phyloP scores from a whole-genome alignment of 2,329 filamentous ascomycete species.

The Aspergillus sp. region DNA sequence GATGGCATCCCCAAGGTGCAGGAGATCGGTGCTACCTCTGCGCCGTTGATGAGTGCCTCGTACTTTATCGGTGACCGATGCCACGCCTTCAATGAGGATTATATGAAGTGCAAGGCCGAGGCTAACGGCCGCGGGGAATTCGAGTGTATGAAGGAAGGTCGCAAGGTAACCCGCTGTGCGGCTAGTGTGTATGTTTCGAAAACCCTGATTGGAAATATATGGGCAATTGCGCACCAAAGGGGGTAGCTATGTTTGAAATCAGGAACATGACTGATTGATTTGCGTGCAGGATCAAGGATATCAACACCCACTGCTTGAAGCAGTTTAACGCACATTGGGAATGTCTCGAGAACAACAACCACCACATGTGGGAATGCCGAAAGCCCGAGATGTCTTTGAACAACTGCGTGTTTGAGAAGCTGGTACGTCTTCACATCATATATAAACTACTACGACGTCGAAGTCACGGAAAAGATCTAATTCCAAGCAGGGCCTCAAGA shows the following conservation, averaged over 20 bases:
- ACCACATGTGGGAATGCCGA: conserved; percentile 94
- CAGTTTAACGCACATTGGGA: conserved; percentile 93
- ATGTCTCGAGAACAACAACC: conserved; percentile 96
- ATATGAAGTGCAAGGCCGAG: conserved; percentile 99
- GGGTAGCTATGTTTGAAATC: neutral
- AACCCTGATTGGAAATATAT: neutral
- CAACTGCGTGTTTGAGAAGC: conserved; percentile 90
- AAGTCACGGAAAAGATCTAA: neutral
- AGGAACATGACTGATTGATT: neutral
- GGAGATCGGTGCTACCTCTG: conserved; percentile 89
- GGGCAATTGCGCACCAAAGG: neutral
- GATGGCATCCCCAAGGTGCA: conserved; percentile 86
- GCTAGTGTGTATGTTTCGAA: conserved; percentile 75
- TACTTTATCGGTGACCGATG: conserved; percentile 98
- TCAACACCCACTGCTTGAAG: conserved; percentile 89
- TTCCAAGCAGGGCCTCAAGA: conserved; percentile 65
- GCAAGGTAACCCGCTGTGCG: conserved; percentile 94
- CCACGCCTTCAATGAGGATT: conserved; percentile 95
- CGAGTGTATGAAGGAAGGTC: conserved; percentile 92
- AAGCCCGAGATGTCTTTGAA: conserved; percentile 84
- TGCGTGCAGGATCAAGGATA: conserved; percentile 70
- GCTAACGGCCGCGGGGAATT: conserved; percentile 85
- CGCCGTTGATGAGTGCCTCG: conserved; percentile 82
- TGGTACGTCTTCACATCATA: conserved; percentile 59
- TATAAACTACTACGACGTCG: neutral